A percentile compares a stretch with the other conserved stretches of the same genome.
Evolutionary conservation across 768 basidiomycete genomes (phyloP).

Genomic region (Rhizopogon vinicolor): DNA sequence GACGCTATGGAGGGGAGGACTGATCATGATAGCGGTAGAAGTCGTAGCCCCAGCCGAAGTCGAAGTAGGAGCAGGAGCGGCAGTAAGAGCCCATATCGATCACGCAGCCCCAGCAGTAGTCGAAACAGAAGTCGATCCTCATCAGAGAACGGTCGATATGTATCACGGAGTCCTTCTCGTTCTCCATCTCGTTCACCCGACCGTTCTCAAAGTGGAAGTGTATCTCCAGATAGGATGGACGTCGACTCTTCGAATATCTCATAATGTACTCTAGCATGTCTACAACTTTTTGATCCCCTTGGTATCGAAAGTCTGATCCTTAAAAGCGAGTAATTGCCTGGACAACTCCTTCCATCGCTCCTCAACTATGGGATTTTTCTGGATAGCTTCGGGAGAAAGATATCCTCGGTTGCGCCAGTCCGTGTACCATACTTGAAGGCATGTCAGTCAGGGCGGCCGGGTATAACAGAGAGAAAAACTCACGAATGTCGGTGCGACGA

Average conservation of each 20-base stretch:
- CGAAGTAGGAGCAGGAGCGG: slow-evolving; percentile 24
- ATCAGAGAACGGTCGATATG: slow-evolving; percentile 50
- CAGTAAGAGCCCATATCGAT: slow-evolving; percentile 20
- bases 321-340: slow-evolving; percentile 54
- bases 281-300: slow-evolving; percentile 21
- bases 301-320: slow-evolving; percentile 25
- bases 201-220: slow-evolving; percentile 54
- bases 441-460: neutral
- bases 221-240: slow-evolving; percentile 56
- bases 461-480: slow-evolving; percentile 23
- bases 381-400: slow-evolving; percentile 55
- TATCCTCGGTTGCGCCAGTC: slow-evolving; percentile 72
- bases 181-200: slow-evolving; percentile 39
- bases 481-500: slow-evolving; percentile 81
- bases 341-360: slow-evolving; percentile 69
- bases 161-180: slow-evolving; percentile 61
- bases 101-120: slow-evolving; percentile 18
- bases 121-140: slow-evolving; percentile 26
- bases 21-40: slow-evolving; percentile 43
- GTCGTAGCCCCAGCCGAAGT: slow-evolving; percentile 29
- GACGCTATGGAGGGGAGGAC: slow-evolving; percentile 80
- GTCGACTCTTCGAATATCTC: slow-evolving; percentile 18
- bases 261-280: slow-evolving; percentile 7
- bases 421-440: slow-evolving; percentile 68
- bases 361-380: slow-evolving; percentile 57